A percentile compares a stretch with the other conserved stretches of the same genome.
phyloP scores from a whole-genome alignment of 768 basidiomycete species.

The Tulasnella sp. region DNA sequence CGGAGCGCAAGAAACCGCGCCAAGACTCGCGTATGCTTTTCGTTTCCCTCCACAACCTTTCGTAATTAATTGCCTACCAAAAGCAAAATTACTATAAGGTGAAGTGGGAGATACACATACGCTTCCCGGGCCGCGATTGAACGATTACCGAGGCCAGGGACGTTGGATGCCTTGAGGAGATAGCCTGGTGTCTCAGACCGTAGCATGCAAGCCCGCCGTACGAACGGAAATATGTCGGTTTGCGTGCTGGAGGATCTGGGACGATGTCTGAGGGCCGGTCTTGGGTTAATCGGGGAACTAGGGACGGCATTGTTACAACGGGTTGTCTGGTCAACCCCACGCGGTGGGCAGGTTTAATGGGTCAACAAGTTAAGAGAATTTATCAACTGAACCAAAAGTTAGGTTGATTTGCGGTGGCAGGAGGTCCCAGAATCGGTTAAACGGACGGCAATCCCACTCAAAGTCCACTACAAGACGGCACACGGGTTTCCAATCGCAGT shows the following conservation, averaged over 20 bases:
- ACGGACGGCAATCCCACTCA: too few relatives aligned
- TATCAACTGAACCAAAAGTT: background rate
- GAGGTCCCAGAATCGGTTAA: too few relatives aligned
- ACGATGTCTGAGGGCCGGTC: background rate
- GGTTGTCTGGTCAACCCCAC: too few relatives aligned
- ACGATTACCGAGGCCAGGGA: background rate
- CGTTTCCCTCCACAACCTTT: too few relatives aligned
- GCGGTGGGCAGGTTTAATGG: background rate
- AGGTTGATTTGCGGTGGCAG: too few relatives aligned
- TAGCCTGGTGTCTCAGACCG: background rate
- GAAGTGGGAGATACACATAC: background rate
- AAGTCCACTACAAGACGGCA: too few relatives aligned
- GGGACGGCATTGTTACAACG: too few relatives aligned
- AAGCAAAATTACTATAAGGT: background rate
- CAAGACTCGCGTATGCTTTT: too few relatives aligned
- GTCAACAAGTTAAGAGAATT: background rate
- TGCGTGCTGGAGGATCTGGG: background rate
- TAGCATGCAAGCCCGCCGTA: background rate
- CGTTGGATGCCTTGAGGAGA: background rate
- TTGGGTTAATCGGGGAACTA: too few relatives aligned
- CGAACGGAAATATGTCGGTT: background rate
- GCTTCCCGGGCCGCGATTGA: background rate
- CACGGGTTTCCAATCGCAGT: too few relatives aligned
- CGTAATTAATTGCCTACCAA: too few relatives aligned
- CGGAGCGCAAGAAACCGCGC: too few relatives aligned